Percentiles rank a stretch among this genome's conserved stretches.
Evolutionary conservation across 2,329 filamentous ascomycete species (phyloP).

Genomic region (Colletotrichum melonis): DNA sequence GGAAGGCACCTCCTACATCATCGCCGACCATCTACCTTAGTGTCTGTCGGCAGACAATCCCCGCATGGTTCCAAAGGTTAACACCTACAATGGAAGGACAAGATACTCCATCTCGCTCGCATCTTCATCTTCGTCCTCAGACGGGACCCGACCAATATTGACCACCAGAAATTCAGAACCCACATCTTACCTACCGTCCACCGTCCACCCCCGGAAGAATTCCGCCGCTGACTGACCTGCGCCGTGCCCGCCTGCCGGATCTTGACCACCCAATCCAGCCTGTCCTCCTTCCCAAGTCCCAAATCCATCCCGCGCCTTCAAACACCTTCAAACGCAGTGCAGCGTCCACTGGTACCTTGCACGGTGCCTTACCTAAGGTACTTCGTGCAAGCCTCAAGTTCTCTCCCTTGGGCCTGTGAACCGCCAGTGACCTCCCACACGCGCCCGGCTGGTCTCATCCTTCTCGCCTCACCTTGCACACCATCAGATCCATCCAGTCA

Average conservation of each 20-base stretch:
- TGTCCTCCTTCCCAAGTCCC: slow-evolving; percentile 16
- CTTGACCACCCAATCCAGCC: slow-evolving; percentile 26
- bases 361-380: neutral
- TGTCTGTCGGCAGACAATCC: neutral
- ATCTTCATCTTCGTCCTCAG: neutral
- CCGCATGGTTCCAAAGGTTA: neutral
- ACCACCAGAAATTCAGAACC: neutral
- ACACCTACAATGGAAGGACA: neutral
- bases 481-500: neutral
- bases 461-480: neutral
- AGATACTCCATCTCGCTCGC: neutral
- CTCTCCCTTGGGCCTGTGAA: too few species aligned
- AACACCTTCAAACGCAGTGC: slow-evolving; percentile 3
- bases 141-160: neutral
- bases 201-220: neutral
- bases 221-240: slow-evolving; percentile 4
- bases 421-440: neutral
- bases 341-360: neutral
- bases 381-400: too few species aligned
- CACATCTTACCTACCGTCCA: neutral
- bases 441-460: neutral
- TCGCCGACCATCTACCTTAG: neutral
- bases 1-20: neutral
- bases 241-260: slow-evolving; percentile 25
- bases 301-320: neutral